phyloP scores from a whole-genome alignment of 192 early-diverging fungal genomes.

The Hyaloraphidium curvatum region DNA sequence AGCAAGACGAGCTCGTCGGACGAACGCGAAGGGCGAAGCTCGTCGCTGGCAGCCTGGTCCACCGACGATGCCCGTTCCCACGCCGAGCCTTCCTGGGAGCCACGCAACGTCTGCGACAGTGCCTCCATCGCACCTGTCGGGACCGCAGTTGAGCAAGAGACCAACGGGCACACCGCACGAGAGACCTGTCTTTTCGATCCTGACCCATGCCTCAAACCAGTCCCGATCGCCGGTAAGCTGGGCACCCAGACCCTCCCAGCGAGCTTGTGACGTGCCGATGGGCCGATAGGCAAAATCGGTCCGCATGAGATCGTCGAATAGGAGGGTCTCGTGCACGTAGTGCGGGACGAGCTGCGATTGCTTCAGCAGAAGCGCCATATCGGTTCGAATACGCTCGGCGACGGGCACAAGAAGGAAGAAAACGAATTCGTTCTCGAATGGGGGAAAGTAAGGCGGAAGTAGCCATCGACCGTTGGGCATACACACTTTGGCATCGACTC shows the following conservation, averaged over 20 bases:
- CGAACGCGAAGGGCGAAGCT: constrained; percentile 36
- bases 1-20: constrained; percentile 35
- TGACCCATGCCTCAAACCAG: constrained; percentile 47
- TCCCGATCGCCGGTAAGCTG: constrained; percentile 30
- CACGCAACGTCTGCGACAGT: too few species aligned
- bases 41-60: constrained; percentile 24
- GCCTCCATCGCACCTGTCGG: constrained; percentile 44
- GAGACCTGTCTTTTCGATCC: constrained; percentile 27
- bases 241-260: constrained; percentile 23
- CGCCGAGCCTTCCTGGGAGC: constrained; percentile 28
- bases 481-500: constrained; percentile 35
- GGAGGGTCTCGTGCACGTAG: constrained; percentile 37
- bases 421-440: constrained; percentile 55
- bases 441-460: too few species aligned
- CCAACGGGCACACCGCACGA: background rate
- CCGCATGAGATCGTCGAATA: constrained; percentile 47
- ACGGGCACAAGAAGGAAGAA: constrained; percentile 29
- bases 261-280: constrained; percentile 15
- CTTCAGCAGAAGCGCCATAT: constrained; percentile 24
- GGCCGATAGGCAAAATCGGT: constrained; percentile 34
- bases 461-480: too few species aligned
- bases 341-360: constrained; percentile 42
- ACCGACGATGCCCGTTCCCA: constrained; percentile 43
- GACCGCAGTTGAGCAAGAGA: constrained; percentile 22
- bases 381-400: constrained; percentile 30